Conservation (phyloP, 2,329 filamentous ascomycete species). For the Fusarium sp. region DNA sequence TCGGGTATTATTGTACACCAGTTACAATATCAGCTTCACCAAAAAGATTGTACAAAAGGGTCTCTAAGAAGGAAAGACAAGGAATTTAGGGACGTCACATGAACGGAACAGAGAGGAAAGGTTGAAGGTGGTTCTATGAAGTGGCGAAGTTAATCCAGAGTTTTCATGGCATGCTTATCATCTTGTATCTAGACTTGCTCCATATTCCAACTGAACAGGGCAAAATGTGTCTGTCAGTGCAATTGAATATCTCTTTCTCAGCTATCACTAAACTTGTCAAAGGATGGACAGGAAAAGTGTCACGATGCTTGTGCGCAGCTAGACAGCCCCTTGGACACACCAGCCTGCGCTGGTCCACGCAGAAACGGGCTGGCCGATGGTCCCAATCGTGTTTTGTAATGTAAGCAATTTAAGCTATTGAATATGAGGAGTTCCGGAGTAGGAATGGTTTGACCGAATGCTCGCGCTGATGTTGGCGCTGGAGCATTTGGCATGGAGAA, state of each 20-base stretch:
- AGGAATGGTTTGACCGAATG: conserved; percentile 21
- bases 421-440: conserved; percentile 28
- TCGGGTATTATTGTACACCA: not conserved
- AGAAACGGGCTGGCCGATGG: not conserved
- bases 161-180: not conserved
- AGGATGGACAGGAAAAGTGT: not conserved
- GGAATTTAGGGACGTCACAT: not conserved
- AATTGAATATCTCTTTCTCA: not conserved
- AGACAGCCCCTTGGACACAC: not conserved
- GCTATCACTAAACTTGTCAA: not conserved
- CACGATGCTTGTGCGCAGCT: not conserved
- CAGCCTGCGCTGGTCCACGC: not conserved
- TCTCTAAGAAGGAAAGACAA: not conserved
- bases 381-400: not conserved
- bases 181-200: not conserved
- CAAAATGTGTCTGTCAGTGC: not conserved
- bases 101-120: not conserved
- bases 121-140: not conserved
- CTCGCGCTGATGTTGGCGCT: not conserved
- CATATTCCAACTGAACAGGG: not conserved
- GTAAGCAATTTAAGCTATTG: not conserved
- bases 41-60: not conserved
- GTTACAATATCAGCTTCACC: not conserved
- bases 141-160: conserved; percentile 29
- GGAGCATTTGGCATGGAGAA: conserved; percentile 19